Evolutionary conservation across 2,329 filamentous ascomycete species (phyloP), one percentile per base, ranked within the genome.

Genomic region (Aplosporella prunicola): DNA sequence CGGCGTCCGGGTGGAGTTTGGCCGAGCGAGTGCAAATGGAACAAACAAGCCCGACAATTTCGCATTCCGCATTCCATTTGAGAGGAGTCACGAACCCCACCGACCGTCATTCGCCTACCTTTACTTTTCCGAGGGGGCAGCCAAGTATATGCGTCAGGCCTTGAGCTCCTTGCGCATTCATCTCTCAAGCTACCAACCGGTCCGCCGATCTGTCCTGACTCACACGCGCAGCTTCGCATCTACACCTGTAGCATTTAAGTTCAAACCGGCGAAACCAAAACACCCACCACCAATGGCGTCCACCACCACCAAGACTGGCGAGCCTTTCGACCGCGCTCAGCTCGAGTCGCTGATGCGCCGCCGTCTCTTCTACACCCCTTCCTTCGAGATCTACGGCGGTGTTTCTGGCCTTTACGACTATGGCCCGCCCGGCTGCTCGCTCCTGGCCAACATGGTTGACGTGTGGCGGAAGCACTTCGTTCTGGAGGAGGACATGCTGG

Each of bases 361-460:
- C 28, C 55, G 55, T n/a, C 51, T 60, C 41, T 96, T 96, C 71
- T 93, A 91, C 66, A 94, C 88, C 45, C 88, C 88, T 37, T 80
- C 87, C 39, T 96, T 95, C 63, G 91, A 96, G 38, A 89, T 93
- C 53, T 96, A 96, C 42, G 83, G 83, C 49, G 86, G 86, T 55
- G 81, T 91, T 41, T 80, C 78, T 48, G 87, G 87, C 53, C 80
- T 94, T 41, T 95, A 86, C 68, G 88, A 95, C 64, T 94, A 93
- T 65, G 88, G 88, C 49, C 87, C 88, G 20, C 84, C 88, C 20
- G 86, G 88, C 47, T 88, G 82, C 62, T 76, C 83, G 32, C 74
- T 94, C 42, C 82, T 93, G 63, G 79, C 84, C 53, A 89, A 91
- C 65, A 81, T 95, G 50, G 70, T 94, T 58, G 85, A 93, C 58